Conservation (phyloP, 192 early-diverging fungal genomes). For the Pilobolus umbonatus region DNA sequence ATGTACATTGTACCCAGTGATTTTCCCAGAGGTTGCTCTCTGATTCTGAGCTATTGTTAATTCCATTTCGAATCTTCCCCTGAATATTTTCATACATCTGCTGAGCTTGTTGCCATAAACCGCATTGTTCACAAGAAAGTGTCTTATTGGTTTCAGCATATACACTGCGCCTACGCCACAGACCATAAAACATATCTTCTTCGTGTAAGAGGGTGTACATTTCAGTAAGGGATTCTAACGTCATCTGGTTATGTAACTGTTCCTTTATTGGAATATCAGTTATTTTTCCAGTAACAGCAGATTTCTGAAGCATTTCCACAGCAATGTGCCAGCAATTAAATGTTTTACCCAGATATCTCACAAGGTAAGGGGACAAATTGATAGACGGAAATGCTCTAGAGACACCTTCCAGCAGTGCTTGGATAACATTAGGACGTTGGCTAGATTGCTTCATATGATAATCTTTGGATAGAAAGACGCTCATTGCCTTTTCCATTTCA, state of each 20-base stretch:
- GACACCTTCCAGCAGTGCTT: slow-evolving; percentile 87
- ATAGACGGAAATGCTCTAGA: slow-evolving; percentile 67
- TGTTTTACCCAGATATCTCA: slow-evolving; percentile 85
- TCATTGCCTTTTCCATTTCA: slow-evolving; percentile 75
- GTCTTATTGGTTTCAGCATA: slow-evolving; percentile 93
- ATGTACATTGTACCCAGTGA: slow-evolving; percentile 88
- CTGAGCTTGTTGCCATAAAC: slow-evolving; percentile 91
- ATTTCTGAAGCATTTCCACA: slow-evolving; percentile 76
- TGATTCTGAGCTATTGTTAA: slow-evolving; percentile 83
- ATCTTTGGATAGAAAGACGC: slow-evolving; percentile 82
- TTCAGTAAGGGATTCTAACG: slow-evolving; percentile 85
- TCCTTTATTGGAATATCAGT: slow-evolving; percentile 67
- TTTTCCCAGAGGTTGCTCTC: slow-evolving; percentile 98
- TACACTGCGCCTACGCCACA: slow-evolving; percentile 84
- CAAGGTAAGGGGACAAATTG: slow-evolving; percentile 89
- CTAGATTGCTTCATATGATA: slow-evolving; percentile 81
- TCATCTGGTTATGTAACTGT: slow-evolving; percentile 80
- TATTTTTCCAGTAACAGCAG: slow-evolving; percentile 39
- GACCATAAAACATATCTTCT: slow-evolving; percentile 87
- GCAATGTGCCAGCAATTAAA: slow-evolving; percentile 92
- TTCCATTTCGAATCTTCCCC: slow-evolving; percentile 79
- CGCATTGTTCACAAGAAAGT: slow-evolving; percentile 90
- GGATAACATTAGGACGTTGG: slow-evolving; percentile 88
- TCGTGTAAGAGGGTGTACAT: slow-evolving; percentile 83
- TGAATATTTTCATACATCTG: slow-evolving; percentile 89